Percentiles rank a stretch among this genome's conserved stretches.
These are phyloP conservation scores for Alternaria sp. DNA, from an alignment of 2,329 filamentous ascomycete species.

Conservation along the genomic window DNA sequence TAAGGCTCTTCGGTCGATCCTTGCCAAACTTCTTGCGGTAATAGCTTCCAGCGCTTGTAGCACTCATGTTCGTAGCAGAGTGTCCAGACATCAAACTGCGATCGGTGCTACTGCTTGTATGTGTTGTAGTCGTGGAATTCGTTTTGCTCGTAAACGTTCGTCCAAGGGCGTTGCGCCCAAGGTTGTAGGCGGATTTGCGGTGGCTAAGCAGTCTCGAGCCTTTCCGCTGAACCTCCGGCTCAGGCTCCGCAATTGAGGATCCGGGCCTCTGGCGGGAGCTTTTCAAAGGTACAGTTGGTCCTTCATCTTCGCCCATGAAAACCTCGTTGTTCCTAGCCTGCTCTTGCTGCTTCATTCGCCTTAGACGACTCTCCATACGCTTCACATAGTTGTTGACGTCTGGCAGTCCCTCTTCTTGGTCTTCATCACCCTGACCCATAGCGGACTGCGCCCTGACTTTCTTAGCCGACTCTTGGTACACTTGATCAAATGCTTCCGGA, in stretches of 20 bases:
- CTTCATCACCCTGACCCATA: slow-evolving; percentile 66
- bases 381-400: slow-evolving; percentile 87
- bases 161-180: slow-evolving; percentile 73
- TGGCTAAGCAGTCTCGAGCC: slow-evolving; percentile 58
- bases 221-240: slow-evolving; percentile 42
- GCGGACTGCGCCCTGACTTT: slow-evolving; percentile 70
- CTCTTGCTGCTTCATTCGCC: slow-evolving; percentile 68
- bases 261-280: slow-evolving; percentile 55
- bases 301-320: slow-evolving; percentile 54
- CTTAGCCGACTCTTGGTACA: slow-evolving; percentile 55
- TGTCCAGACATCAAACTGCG: slow-evolving; percentile 92
- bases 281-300: slow-evolving; percentile 70
- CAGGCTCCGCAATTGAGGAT: slow-evolving; percentile 48
- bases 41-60: slow-evolving; percentile 92
- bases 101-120: slow-evolving; percentile 74
- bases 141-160: slow-evolving; percentile 91
- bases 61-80: slow-evolving; percentile 89
- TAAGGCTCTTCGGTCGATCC: slow-evolving; percentile 68
- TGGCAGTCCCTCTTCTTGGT: slow-evolving; percentile 69
- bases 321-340: slow-evolving; percentile 58
- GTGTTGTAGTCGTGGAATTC: slow-evolving; percentile 71
- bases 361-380: slow-evolving; percentile 85
- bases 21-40: slow-evolving; percentile 73
- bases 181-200: slow-evolving; percentile 80
- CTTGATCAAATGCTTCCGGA: slow-evolving; percentile 79